Evolutionary conservation across 1,139 yeast genomes (phyloP).

Genomic region (Sugiyamaella neomexicana): DNA sequence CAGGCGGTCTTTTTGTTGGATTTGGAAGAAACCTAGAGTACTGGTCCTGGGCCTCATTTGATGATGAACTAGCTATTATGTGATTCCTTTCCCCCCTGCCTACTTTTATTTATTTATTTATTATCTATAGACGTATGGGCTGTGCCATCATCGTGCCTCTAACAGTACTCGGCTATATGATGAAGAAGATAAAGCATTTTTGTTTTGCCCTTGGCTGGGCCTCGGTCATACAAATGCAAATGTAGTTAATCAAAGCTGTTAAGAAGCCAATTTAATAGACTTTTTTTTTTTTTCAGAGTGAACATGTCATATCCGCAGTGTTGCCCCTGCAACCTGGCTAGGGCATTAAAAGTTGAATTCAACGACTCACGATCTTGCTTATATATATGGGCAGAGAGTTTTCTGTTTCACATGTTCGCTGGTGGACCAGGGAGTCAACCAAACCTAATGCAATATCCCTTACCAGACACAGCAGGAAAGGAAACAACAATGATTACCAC

Average conservation of each 20-base stretch:
- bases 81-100: not conserved
- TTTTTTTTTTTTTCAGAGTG: too few relatives aligned
- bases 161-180: too few relatives aligned
- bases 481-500: not conserved
- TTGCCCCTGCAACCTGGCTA: too few relatives aligned
- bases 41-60: conserved; percentile 14
- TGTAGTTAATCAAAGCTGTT: too few relatives aligned
- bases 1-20: conserved; percentile 15
- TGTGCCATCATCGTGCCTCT: not conserved
- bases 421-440: not conserved
- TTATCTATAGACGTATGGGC: not conserved
- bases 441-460: not conserved
- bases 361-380: too few relatives aligned
- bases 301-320: too few relatives aligned
- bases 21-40: conserved; percentile 13
- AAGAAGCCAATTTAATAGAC: not conserved
- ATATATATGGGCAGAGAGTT: too few relatives aligned
- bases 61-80: not conserved
- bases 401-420: too few relatives aligned
- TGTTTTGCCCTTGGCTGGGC: too few relatives aligned
- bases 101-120: not conserved
- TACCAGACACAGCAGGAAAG: not conserved
- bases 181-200: too few relatives aligned
- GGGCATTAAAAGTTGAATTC: too few relatives aligned
- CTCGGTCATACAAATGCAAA: too few relatives aligned